Evolutionary conservation across 306 rosid genomes (phyloP).

Genomic region (Corylus heterophylla): DNA sequence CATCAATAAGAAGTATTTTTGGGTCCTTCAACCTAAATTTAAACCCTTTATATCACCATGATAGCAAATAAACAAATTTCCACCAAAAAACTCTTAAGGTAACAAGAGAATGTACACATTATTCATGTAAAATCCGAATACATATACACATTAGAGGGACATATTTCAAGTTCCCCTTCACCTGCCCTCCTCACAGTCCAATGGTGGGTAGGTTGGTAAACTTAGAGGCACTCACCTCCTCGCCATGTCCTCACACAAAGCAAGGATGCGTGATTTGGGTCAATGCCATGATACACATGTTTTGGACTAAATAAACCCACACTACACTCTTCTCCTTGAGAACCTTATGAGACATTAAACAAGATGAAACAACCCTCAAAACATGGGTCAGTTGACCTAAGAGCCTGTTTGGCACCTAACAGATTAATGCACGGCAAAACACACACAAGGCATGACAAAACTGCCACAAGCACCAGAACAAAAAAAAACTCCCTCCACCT

Average conservation of each 20-base stretch:
- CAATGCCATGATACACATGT: background rate
- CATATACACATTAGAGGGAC: background rate
- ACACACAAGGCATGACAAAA: background rate
- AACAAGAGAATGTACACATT: background rate
- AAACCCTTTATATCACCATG: background rate
- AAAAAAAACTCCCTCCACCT: background rate
- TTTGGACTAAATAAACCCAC: background rate
- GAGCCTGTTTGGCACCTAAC: slow-evolving; percentile 6
- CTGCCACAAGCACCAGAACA: background rate
- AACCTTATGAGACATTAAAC: background rate
- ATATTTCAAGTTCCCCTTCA: background rate
- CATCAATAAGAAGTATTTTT: slow-evolving; percentile 12
- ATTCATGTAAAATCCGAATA: background rate
- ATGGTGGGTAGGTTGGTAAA: slow-evolving; percentile 1
- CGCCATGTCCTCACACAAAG: background rate
- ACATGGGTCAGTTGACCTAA: background rate
- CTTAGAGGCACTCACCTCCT: slow-evolving; percentile 4
- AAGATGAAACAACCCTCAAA: background rate
- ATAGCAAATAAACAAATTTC: background rate
- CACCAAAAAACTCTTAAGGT: background rate
- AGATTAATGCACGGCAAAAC: background rate
- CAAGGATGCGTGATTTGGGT: slow-evolving; percentile 8
- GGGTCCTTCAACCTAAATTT: slow-evolving; percentile 7
- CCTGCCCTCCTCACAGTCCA: slow-evolving; percentile 2
- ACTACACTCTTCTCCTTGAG: background rate